Conservation (phyloP, 495 filamentous ascomycete species). For the Hypoxylon intermedium region DNA sequence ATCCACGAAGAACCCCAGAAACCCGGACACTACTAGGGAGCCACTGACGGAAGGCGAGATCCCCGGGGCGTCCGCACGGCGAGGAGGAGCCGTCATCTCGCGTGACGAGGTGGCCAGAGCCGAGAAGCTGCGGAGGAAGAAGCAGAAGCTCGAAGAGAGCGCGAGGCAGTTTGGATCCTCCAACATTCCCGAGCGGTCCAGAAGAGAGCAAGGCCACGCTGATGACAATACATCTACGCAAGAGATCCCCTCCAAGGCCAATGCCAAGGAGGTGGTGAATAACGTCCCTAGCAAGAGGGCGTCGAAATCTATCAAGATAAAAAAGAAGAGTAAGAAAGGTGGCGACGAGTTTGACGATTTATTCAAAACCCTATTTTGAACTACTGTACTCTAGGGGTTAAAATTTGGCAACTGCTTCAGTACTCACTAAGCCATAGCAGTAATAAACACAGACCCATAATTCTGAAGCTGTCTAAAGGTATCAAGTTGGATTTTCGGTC, state of each 20-base stretch:
- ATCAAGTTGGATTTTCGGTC: too few relatives aligned
- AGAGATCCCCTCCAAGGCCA: conserved; percentile 3
- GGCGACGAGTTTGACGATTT: conserved; percentile 48
- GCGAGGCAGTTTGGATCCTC: neutral
- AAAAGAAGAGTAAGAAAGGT: conserved; percentile 40
- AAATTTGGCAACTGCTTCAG: too few relatives aligned
- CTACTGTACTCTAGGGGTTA: too few relatives aligned
- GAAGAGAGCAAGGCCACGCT: neutral
- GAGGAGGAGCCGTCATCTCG: conserved; percentile 15
- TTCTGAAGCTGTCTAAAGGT: too few relatives aligned
- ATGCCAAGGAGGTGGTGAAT: neutral
- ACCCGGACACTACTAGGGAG: neutral
- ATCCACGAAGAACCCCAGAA: neutral
- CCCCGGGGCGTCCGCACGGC: neutral
- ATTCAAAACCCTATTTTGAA: conserved; percentile 43
- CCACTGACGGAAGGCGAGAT: too few relatives aligned
- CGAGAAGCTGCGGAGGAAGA: conserved; percentile 9
- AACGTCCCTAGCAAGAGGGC: conserved; percentile 6
- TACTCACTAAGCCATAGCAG: too few relatives aligned
- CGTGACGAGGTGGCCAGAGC: conserved; percentile 20
- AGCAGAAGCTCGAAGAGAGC: neutral
- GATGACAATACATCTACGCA: neutral
- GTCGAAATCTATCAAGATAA: conserved; percentile 22
- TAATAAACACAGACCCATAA: too few relatives aligned
- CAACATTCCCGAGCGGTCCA: conserved; percentile 1